Conservation (phyloP, 352 stramenopile genomes). For the Phytophthora hibernalis region DNA sequence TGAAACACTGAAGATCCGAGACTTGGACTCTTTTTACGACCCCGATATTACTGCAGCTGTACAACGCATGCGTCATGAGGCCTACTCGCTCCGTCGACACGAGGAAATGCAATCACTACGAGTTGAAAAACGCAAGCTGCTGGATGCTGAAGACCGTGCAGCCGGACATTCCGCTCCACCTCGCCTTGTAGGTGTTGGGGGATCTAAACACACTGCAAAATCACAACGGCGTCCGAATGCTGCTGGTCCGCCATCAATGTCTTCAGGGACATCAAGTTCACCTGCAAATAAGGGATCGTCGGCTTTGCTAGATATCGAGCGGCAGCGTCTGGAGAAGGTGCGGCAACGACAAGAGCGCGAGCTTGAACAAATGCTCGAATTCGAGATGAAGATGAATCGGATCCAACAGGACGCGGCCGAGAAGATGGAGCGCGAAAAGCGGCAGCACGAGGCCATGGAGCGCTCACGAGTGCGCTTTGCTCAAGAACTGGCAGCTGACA, state of each 20-base stretch:
- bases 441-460: slow-evolving; percentile 73
- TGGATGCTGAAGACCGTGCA: slow-evolving; percentile 50
- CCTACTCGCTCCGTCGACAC: slow-evolving; percentile 91
- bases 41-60: slow-evolving; percentile 80
- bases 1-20: slow-evolving; percentile 92
- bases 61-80: slow-evolving; percentile 92
- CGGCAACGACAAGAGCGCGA: slow-evolving; percentile 79
- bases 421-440: slow-evolving; percentile 72
- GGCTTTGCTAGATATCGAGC: slow-evolving; percentile 73
- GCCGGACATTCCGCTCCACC: slow-evolving; percentile 1
- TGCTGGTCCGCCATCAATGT: slow-evolving; percentile 12
- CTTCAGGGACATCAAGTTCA: slow-evolving; percentile 16
- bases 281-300: slow-evolving; percentile 35
- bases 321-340: slow-evolving; percentile 78
- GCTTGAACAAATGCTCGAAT: slow-evolving; percentile 92
- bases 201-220: slow-evolving; percentile 22
- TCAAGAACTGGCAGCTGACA: slow-evolving; percentile 77
- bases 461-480: slow-evolving; percentile 67
- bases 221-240: slow-evolving; percentile 3
- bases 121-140: slow-evolving; percentile 78
- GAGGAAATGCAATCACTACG: slow-evolving; percentile 92
- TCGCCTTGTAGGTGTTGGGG: slow-evolving; percentile 13
- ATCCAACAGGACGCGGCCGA: slow-evolving; percentile 78
- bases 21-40: slow-evolving; percentile 93
- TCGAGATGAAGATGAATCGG: slow-evolving; percentile 91